Percentiles rank a stretch among this genome's conserved stretches.
Evolutionary conservation across 1,284 basidiomycete genomes (phyloP).

Genomic region (Paramarasmius palmivorus): DNA sequence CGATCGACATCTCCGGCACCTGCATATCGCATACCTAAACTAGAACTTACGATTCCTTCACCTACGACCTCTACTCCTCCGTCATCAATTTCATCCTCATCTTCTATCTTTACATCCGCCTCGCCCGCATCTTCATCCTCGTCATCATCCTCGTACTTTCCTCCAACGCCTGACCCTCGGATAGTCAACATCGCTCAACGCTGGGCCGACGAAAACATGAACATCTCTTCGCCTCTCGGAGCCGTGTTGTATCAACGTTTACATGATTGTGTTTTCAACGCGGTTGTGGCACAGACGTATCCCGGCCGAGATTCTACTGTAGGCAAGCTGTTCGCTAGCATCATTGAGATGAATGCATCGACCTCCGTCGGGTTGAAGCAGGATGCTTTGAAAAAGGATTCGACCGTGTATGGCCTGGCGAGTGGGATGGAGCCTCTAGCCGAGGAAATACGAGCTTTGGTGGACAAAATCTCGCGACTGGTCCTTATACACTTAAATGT

Average conservation of each 20-base stretch:
- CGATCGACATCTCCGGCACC: constrained; percentile 12
- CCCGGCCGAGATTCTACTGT: constrained; percentile 37
- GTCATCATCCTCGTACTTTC: constrained; percentile 13
- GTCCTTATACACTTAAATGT: constrained; percentile 73
- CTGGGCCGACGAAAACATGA: constrained; percentile 66
- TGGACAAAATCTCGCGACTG: constrained; percentile 68
- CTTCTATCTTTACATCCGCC: not conserved
- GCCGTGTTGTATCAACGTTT: constrained; percentile 61
- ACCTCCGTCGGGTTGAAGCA: constrained; percentile 14
- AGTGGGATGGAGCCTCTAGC: constrained; percentile 63
- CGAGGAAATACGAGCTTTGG: constrained; percentile 67
- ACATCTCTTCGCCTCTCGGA: constrained; percentile 53
- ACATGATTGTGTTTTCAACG: constrained; percentile 62
- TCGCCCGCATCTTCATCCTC: constrained; percentile 12
- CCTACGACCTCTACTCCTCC: constrained; percentile 13
- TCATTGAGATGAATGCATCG: constrained; percentile 21
- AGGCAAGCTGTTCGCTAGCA: constrained; percentile 23
- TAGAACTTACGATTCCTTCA: not conserved
- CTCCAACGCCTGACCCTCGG: constrained; percentile 44
- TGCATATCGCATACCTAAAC: constrained; percentile 40
- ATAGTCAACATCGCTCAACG: constrained; percentile 59
- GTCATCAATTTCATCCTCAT: constrained; percentile 9
- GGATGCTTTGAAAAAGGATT: not conserved
- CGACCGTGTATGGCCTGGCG: not conserved
- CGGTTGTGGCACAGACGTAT: constrained; percentile 55